A percentile compares a stretch with the other conserved stretches of the same genome.
These are phyloP conservation scores for Salvia rosmarinus DNA, from an alignment of 257 asterid genomes.

Conservation along the genomic window DNA sequence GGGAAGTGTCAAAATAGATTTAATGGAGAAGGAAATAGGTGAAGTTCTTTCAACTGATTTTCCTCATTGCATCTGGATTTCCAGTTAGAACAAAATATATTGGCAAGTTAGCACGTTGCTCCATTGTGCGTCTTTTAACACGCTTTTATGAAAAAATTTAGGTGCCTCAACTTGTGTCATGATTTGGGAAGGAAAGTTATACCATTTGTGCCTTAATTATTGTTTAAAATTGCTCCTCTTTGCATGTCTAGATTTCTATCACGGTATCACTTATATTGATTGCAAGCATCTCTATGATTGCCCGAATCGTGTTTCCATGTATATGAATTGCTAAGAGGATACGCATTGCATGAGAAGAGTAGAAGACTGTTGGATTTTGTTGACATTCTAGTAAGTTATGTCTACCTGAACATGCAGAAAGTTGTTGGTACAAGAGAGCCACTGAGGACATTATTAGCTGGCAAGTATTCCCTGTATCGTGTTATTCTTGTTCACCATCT, in stretches of 20 bases:
- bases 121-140: neutral
- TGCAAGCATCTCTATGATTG: neutral
- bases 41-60: neutral
- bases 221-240: slow-evolving; percentile 7
- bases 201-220: neutral
- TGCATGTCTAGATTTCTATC: neutral
- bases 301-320: neutral
- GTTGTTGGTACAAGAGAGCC: slow-evolving; percentile 44
- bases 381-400: slow-evolving; percentile 15
- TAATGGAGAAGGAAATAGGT: neutral
- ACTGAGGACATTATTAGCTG: slow-evolving; percentile 45
- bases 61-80: neutral
- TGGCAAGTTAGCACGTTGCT: neutral
- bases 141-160: neutral
- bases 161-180: slow-evolving; percentile 16
- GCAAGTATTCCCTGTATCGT: slow-evolving; percentile 38
- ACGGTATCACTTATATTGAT: neutral
- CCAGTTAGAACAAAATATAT: neutral
- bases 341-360: slow-evolving; percentile 2
- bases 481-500: slow-evolving; percentile 10
- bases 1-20: neutral
- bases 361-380: neutral
- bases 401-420: slow-evolving; percentile 46
- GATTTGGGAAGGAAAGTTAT: neutral
- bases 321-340: neutral